A percentile compares a stretch with the other conserved stretches of the same genome.
These are phyloP conservation scores for Cerioporus squamosus DNA, from an alignment of 1,284 basidiomycete species.

Conservation along the genomic window DNA sequence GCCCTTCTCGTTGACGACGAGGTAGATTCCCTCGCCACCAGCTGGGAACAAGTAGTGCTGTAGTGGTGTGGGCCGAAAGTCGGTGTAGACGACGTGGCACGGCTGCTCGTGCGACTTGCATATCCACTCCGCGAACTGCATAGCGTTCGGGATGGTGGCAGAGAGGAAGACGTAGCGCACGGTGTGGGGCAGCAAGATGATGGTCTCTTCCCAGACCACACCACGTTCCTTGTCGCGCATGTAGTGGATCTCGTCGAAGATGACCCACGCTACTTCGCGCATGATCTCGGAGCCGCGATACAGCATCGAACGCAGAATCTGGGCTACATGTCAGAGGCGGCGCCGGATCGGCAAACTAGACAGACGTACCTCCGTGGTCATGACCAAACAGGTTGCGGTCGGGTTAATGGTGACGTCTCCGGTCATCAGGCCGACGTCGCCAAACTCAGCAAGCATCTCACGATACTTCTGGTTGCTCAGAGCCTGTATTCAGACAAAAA, in stretches of 20 bases:
- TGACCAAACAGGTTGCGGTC: constrained; percentile 94
- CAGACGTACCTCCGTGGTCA: constrained; percentile 92
- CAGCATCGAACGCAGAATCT: constrained; percentile 99
- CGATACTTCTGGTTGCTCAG: constrained; percentile 99
- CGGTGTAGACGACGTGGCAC: constrained; percentile 99
- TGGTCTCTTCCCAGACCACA: constrained; percentile 92
- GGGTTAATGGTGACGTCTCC: constrained; percentile 99
- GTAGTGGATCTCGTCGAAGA: constrained; percentile 99
- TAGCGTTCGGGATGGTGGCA: constrained; percentile 99
- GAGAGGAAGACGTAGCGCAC: constrained; percentile 99
- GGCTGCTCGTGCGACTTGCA: constrained; percentile 97
- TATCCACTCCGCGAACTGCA: constrained; percentile 99
- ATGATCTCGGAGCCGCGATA: constrained; percentile 99
- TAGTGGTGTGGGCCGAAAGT: constrained; percentile 97
- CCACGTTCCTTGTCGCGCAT: constrained; percentile 97
- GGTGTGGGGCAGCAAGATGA: constrained; percentile 94
- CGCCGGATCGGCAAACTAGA: neutral
- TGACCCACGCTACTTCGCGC: constrained; percentile 99
- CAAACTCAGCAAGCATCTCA: constrained; percentile 96
- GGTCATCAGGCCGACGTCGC: constrained; percentile 99
- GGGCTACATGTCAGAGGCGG: neutral
- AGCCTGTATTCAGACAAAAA: constrained; percentile 63
- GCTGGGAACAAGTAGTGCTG: constrained; percentile 99
- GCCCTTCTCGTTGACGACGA: constrained; percentile 97
- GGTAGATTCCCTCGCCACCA: constrained; percentile 95